phyloP scores from a whole-genome alignment of 768 basidiomycete species.

The Leccinum barrowsii region DNA sequence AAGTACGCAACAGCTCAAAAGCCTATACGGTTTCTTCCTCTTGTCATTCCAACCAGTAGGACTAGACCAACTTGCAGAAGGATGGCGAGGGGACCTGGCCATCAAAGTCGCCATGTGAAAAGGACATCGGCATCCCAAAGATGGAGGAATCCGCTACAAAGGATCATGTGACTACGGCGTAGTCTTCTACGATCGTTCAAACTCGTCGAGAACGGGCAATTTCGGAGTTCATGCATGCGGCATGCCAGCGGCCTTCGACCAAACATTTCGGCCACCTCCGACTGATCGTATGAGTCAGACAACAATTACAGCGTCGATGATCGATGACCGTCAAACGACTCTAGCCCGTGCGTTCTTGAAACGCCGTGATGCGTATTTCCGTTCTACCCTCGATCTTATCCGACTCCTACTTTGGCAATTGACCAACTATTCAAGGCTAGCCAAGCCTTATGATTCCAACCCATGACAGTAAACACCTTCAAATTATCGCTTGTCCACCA shows the following conservation, averaged over 20 bases:
- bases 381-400: no score
- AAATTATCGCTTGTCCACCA: no score
- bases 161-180: no score
- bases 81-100: no score
- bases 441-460: no score
- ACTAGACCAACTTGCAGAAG: not conserved
- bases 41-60: not conserved
- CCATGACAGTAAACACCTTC: no score
- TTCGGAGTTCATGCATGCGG: not conserved
- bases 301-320: no score
- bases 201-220: not conserved
- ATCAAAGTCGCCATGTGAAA: not conserved
- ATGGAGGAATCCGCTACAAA: not conserved
- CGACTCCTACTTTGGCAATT: no score
- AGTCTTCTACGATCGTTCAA: conserved; percentile 1
- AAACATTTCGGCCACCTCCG: not conserved
- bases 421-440: no score
- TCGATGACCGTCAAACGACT: no score
- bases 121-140: not conserved
- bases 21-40: not conserved
- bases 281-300: not conserved
- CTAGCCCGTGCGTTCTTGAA: no score
- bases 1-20: not conserved
- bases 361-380: no score
- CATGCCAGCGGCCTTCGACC: not conserved